Evolutionary conservation across 768 basidiomycete species (phyloP).

Genomic region (Tylopilus subfusipes): DNA sequence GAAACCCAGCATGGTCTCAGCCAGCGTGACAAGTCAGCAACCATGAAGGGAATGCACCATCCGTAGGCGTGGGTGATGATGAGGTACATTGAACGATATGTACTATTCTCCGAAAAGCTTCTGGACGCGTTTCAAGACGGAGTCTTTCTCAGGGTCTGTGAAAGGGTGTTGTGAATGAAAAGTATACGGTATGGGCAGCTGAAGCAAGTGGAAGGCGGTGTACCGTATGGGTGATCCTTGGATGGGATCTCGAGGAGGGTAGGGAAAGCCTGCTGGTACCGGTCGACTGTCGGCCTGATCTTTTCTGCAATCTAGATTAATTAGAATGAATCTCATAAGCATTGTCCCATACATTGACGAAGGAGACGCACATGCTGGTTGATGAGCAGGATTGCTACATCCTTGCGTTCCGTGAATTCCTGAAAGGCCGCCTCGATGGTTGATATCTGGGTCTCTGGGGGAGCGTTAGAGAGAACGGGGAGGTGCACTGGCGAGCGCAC

Average conservation of each 20-base stretch:
- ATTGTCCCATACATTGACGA: neutral
- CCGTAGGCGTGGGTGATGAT: slow-evolving; percentile 9
- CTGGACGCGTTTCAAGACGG: slow-evolving; percentile 92
- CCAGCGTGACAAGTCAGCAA: slow-evolving; percentile 7
- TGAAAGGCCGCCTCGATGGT: slow-evolving; percentile 90
- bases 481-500: slow-evolving; percentile 46
- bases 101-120: slow-evolving; percentile 88
- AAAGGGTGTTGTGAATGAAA: slow-evolving; percentile 19
- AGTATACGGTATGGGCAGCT: neutral
- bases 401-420: slow-evolving; percentile 91
- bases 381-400: slow-evolving; percentile 94
- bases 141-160: slow-evolving; percentile 92
- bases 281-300: slow-evolving; percentile 92
- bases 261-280: slow-evolving; percentile 94
- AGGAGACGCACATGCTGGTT: slow-evolving; percentile 84
- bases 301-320: slow-evolving; percentile 84
- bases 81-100: slow-evolving; percentile 14
- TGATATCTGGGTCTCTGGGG: slow-evolving; percentile 82
- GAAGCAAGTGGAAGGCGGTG: slow-evolving; percentile 21
- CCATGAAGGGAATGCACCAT: slow-evolving; percentile 7
- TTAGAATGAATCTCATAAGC: slow-evolving; percentile 10
- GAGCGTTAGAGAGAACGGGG: slow-evolving; percentile 10
- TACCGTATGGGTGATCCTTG: slow-evolving; percentile 98
- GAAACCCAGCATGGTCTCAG: slow-evolving; percentile 23
- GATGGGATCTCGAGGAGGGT: slow-evolving; percentile 96